These are phyloP conservation scores for Ceratocystis alfenasii DNA, from an alignment of 2,329 filamentous ascomycete species.

Conservation along the genomic window DNA sequence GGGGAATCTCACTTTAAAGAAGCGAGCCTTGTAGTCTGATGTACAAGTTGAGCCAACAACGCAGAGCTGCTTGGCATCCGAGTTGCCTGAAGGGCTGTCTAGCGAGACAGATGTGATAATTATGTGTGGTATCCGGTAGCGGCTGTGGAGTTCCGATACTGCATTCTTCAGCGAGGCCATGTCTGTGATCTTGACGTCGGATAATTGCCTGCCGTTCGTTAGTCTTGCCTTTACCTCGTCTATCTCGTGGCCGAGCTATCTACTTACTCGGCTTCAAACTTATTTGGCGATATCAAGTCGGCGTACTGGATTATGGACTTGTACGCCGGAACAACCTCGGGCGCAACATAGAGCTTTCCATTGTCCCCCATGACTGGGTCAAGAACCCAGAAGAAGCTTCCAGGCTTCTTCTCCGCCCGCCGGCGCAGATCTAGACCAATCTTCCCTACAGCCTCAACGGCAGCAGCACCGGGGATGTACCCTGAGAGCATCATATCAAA, in stretches of 20 bases:
- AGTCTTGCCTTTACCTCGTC: neutral
- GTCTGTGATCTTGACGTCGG: slow-evolving; percentile 70
- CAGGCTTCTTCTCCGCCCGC: slow-evolving; percentile 49
- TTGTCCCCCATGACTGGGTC: slow-evolving; percentile 99
- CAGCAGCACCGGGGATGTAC: slow-evolving; percentile 79
- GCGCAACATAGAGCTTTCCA: slow-evolving; percentile 77
- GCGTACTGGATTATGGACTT: slow-evolving; percentile 66
- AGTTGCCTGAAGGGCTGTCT: slow-evolving; percentile 30
- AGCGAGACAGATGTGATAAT: slow-evolving; percentile 84
- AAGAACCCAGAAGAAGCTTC: slow-evolving; percentile 89
- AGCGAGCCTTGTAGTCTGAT: slow-evolving; percentile 53
- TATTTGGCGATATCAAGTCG: slow-evolving; percentile 88
- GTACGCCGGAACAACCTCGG: slow-evolving; percentile 86
- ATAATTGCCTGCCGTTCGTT: slow-evolving; percentile 53
- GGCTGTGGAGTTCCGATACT: slow-evolving; percentile 63
- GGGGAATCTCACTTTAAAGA: slow-evolving; percentile 80
- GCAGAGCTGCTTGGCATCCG: slow-evolving; percentile 44
- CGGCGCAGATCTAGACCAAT: slow-evolving; percentile 72
- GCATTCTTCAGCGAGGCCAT: slow-evolving; percentile 60
- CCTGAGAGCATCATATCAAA: slow-evolving; percentile 94
- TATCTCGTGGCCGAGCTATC: neutral
- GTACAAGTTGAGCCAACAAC: slow-evolving; percentile 67
- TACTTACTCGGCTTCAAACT: slow-evolving; percentile 87
- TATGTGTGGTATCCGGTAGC: slow-evolving; percentile 70
- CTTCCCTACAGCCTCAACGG: slow-evolving; percentile 68